Evolutionary conservation across 495 filamentous ascomycete genomes (phyloP).

Genomic region (Neurospora sublineolata): DNA sequence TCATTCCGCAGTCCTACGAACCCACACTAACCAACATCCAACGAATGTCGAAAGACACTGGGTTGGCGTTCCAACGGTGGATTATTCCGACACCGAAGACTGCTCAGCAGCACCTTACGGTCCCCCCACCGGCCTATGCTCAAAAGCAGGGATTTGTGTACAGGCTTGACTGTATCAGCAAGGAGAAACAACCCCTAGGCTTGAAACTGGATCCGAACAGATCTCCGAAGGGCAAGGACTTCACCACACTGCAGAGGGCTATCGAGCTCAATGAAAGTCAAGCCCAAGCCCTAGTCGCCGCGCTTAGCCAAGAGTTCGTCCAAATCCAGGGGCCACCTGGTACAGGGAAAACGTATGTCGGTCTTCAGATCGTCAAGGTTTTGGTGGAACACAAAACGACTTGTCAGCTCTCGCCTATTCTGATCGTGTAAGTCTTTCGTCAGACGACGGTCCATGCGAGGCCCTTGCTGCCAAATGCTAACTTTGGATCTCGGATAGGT

Average conservation of each 20-base stretch:
- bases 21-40: constrained; percentile 25
- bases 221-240: neutral
- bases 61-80: constrained; percentile 13
- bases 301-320: constrained; percentile 44
- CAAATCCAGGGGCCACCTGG: constrained; percentile 76
- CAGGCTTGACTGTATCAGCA: constrained; percentile 37
- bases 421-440: constrained; percentile 23
- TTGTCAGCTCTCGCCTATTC: constrained; percentile 48
- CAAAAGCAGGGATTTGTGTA: constrained; percentile 39
- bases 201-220: neutral
- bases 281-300: constrained; percentile 38
- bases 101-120: no score
- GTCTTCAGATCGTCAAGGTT: constrained; percentile 45
- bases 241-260: neutral
- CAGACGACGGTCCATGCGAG: no score
- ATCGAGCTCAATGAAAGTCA: constrained; percentile 5
- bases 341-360: constrained; percentile 62
- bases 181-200: no score
- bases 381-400: constrained; percentile 45
- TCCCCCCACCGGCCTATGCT: constrained; percentile 44
- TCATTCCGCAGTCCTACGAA: constrained; percentile 20
- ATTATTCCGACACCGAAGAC: constrained; percentile 32
- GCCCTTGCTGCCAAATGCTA: no score
- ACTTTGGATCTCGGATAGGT: constrained; percentile 2
- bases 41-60: constrained; percentile 12